Evolutionary conservation across 139 green algal species (phyloP), one percentile per base, ranked within the genome.

Genomic region (Deuterostichococcus epilithicus): DNA sequence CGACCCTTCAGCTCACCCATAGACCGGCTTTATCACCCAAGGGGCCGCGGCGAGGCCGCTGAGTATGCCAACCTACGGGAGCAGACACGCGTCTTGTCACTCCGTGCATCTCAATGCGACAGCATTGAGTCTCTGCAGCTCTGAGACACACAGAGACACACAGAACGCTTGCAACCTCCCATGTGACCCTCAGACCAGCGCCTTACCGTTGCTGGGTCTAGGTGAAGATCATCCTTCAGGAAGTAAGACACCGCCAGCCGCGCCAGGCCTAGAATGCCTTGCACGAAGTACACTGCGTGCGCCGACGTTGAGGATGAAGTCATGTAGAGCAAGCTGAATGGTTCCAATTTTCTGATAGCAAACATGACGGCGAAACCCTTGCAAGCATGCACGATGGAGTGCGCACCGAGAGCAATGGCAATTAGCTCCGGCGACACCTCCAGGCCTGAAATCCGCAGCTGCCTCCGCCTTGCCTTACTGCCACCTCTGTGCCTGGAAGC

Each of bases 201-300:
- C 0, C 84, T 68, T 65, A 95, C 91, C 76, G 95, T 87, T 3
- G 94, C 92, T 3, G 95, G 95, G 23, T 92, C 87, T 3, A 98
- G 79, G 2, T 88, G 72, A 5, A 98, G 81, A 5, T 96, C 89
- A 77, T 98, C 95, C 63, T 99, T 99, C 70, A 97, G 88, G 74
- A 96, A 96, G 74, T 91, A 97, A 20, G 86, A 91, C 25, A 97
- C 79, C 0, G 93, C 96, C 35, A 99, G 81, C 0, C 92, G 83
- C 5, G 89, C 91, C 37, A 99, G 86, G 1, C 94, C 92, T 38
- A 99, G 84, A 69, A 95, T 91, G 47, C 96, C 96, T 80, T 99
- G 96, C 18, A 97, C 94, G 77, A 98, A 95, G 75, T 99, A 99
- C 30, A 99, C 95, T 93, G 86, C 76, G 28, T 52, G n/a, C n/a